Evolutionary conservation across 2,329 filamentous ascomycete genomes (phyloP).

Genomic region (Dactylella cylindrospora): DNA sequence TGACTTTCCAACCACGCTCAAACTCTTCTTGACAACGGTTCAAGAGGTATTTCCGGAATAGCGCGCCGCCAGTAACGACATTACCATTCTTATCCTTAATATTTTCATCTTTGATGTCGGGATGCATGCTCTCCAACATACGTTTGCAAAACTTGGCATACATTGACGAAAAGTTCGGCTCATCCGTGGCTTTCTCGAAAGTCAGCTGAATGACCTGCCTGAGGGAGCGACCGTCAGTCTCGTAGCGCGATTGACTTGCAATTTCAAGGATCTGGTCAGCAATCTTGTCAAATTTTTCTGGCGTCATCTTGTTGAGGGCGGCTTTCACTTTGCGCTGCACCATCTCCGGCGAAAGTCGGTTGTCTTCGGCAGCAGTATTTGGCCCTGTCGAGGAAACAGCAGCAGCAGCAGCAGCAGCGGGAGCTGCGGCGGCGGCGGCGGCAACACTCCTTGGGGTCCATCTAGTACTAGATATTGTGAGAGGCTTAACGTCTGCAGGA

Average conservation of each 20-base stretch:
- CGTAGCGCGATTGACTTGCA: constrained; percentile 91
- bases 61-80: constrained; percentile 83
- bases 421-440: constrained; percentile 52
- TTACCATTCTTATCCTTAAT: constrained; percentile 88
- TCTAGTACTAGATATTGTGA: constrained; percentile 70
- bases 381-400: neutral
- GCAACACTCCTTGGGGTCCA: constrained; percentile 84
- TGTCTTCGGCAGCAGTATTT: constrained; percentile 57
- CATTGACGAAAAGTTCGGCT: constrained; percentile 98
- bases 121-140: constrained; percentile 93
- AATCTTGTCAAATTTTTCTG: constrained; percentile 97
- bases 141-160: constrained; percentile 98
- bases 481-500: constrained; percentile 82
- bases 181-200: constrained; percentile 98
- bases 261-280: constrained; percentile 90
- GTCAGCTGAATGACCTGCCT: constrained; percentile 98
- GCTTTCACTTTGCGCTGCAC: constrained; percentile 99
- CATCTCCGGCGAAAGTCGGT: constrained; percentile 77
- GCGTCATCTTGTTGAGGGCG: constrained; percentile 99
- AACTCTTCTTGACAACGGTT: constrained; percentile 99
- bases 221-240: constrained; percentile 87
- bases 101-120: constrained; percentile 91
- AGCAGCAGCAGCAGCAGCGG: constrained; percentile 53
- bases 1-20: constrained; percentile 92
- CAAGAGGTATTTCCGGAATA: constrained; percentile 98